Conservation (phyloP, 2,329 filamentous ascomycete genomes). For the Drechslera avenae region DNA sequence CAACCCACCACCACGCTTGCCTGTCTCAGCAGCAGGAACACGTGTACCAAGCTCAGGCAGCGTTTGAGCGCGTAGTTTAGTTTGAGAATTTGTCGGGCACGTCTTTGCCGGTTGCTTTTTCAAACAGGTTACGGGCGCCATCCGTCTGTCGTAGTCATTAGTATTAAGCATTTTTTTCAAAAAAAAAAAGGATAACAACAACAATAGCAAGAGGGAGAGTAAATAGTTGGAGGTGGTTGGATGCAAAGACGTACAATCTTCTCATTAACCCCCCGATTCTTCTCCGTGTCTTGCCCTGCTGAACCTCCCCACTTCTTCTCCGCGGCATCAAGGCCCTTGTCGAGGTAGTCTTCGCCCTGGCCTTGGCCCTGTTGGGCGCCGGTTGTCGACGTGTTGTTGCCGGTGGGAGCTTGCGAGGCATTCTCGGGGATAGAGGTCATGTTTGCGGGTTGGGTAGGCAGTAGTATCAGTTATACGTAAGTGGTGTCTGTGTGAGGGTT, state of each 20-base stretch:
- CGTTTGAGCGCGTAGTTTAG: conserved; percentile 29
- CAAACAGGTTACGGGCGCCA: conserved; percentile 55
- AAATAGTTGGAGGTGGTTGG: neutral
- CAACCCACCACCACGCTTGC: neutral
- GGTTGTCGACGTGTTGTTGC: conserved; percentile 3
- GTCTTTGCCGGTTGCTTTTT: conserved; percentile 57
- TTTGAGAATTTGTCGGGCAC: conserved; percentile 58
- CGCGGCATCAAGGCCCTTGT: conserved; percentile 23
- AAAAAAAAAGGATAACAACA: no score
- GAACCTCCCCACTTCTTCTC: conserved; percentile 54
- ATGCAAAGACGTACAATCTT: conserved; percentile 38
- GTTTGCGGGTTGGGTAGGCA: neutral
- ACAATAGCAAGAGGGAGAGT: no score
- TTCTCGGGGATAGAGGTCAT: conserved; percentile 11
- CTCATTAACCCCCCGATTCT: conserved; percentile 49
- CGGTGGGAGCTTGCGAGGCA: conserved; percentile 2
- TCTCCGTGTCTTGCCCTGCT: conserved; percentile 40
- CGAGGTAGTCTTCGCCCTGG: conserved; percentile 18
- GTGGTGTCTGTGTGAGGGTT: neutral
- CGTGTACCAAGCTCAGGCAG: no score
- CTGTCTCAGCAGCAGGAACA: no score
- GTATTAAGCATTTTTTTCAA: neutral
- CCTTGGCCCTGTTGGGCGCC: conserved; percentile 1
- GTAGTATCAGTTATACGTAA: neutral
- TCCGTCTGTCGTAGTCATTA: conserved; percentile 49